Evolutionary conservation across 306 rosid genomes (phyloP), one percentile per base, ranked within the genome.

Genomic region (Cajanus cajan): DNA sequence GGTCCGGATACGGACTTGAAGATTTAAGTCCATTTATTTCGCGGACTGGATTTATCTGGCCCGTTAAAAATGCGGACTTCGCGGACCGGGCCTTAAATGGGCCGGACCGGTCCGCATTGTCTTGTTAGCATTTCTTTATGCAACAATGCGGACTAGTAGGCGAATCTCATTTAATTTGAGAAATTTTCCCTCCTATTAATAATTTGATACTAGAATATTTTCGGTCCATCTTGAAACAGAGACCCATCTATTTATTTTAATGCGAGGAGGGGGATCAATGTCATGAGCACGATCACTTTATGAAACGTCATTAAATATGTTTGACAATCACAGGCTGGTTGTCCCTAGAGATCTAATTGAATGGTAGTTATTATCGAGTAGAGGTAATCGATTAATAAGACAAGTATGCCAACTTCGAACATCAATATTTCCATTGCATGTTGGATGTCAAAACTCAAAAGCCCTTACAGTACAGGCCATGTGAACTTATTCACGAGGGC

Each of bases 301-400:
- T 70, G 73, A 77, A 39, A 55, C n/a, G 80, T 37, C 82, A 85
- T 88, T 74, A 80, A 76, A 73, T 78, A 71, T 9, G 40, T 36
- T 81, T 66, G 83, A 81, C 92, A 90, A 83, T 76, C 80, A 83
- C 94, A 86, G 87, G 82, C 89, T 88, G 87, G 82, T 88, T 88
- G 89, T 81, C 83, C 73, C 78, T 40, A 31, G 73, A 85, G 82
- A 59, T 47, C 70, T 61, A 68, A 85, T 79, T 86, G 77, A 88
- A 79, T 82, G 88, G 61, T 43, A 68, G 85, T 73, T 36, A 69
- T 73, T 76, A 81, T 44, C 22, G 73, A 59, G 44, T 74, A 50
- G 80, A 41, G 77, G 70, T 18, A 62, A 73, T 55, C 2, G 72
- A 44, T 6, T 21, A 40, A 44, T 47, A 10, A 59, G 80, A 68